Percentiles rank a stretch among this genome's conserved stretches.
phyloP scores from a whole-genome alignment of 2,329 filamentous ascomycete genomes.

The Neodidymelliopsis sp. region DNA sequence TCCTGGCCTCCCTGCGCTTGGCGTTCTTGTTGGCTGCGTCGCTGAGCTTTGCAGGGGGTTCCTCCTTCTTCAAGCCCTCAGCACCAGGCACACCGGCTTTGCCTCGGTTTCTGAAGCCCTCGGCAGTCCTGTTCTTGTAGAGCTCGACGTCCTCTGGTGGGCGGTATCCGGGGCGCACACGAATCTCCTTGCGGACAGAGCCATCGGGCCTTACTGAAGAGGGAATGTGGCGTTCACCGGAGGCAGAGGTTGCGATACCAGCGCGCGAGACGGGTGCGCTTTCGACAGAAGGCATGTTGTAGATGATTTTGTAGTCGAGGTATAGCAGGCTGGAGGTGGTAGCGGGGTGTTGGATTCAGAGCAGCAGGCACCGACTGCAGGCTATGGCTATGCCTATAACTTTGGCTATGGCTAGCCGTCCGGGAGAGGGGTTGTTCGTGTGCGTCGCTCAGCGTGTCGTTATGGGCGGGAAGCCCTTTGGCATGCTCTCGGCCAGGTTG shows the following conservation, averaged over 20 bases:
- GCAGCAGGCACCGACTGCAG: no score
- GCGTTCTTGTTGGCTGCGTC: slow-evolving; percentile 79
- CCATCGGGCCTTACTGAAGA: slow-evolving; percentile 87
- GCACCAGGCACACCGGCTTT: slow-evolving; percentile 78
- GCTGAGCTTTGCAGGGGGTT: slow-evolving; percentile 60
- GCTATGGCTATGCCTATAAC: no score
- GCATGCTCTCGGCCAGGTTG: slow-evolving; percentile 1
- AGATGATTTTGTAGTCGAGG: slow-evolving; percentile 2
- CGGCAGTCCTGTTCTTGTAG: slow-evolving; percentile 91
- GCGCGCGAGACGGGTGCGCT: slow-evolving; percentile 49
- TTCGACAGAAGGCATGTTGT: slow-evolving; percentile 43
- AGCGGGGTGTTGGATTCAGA: not conserved
- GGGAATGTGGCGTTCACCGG: slow-evolving; percentile 88
- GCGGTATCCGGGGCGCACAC: slow-evolving; percentile 89
- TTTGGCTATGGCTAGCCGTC: no score
- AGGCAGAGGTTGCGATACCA: slow-evolving; percentile 72
- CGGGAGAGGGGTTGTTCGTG: no score
- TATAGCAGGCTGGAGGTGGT: no score
- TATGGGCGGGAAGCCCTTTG: slow-evolving; percentile 5
- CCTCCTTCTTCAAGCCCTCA: slow-evolving; percentile 55
- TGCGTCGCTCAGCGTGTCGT: not conserved
- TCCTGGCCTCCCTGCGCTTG: slow-evolving; percentile 74
- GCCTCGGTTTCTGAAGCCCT: slow-evolving; percentile 80
- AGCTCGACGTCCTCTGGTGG: slow-evolving; percentile 95
- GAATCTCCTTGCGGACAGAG: slow-evolving; percentile 91